phyloP scores from a whole-genome alignment of 768 basidiomycete species.

The Tricholoma flavovirens region DNA sequence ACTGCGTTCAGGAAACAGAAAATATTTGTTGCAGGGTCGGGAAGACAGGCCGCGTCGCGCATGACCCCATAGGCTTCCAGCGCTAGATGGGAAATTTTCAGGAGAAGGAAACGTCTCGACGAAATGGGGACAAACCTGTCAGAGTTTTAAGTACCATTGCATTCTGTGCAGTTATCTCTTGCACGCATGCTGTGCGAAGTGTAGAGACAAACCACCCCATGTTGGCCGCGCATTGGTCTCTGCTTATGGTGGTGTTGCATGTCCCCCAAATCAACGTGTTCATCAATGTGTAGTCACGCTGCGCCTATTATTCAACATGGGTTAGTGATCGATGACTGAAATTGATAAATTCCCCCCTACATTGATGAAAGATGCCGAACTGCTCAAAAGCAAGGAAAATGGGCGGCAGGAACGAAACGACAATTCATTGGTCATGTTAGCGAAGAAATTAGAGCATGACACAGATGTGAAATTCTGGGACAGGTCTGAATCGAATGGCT shows the following conservation, averaged over 20 bases:
- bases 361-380: slow-evolving; percentile 47
- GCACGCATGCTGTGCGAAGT: slow-evolving; percentile 45
- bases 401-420: slow-evolving; percentile 73
- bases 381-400: slow-evolving; percentile 59
- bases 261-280: slow-evolving; percentile 75
- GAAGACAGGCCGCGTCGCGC: slow-evolving; percentile 54
- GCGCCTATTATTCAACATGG: slow-evolving; percentile 39
- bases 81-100: slow-evolving; percentile 29
- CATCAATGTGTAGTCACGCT: slow-evolving; percentile 52
- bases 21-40: slow-evolving; percentile 48
- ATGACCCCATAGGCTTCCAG: slow-evolving; percentile 59
- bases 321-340: neutral
- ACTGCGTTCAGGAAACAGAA: slow-evolving; percentile 76
- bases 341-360: slow-evolving; percentile 31
- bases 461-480: slow-evolving; percentile 60
- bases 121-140: slow-evolving; percentile 35
- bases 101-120: neutral
- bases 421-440: slow-evolving; percentile 59
- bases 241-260: slow-evolving; percentile 54
- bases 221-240: slow-evolving; percentile 53
- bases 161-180: slow-evolving; percentile 51
- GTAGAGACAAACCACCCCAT: slow-evolving; percentile 58
- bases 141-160: slow-evolving; percentile 48
- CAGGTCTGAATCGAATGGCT: slow-evolving; percentile 62
- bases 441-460: slow-evolving; percentile 65